Evolutionary conservation across 306 rosid species (phyloP).

Genomic region (Quercus glauca): DNA sequence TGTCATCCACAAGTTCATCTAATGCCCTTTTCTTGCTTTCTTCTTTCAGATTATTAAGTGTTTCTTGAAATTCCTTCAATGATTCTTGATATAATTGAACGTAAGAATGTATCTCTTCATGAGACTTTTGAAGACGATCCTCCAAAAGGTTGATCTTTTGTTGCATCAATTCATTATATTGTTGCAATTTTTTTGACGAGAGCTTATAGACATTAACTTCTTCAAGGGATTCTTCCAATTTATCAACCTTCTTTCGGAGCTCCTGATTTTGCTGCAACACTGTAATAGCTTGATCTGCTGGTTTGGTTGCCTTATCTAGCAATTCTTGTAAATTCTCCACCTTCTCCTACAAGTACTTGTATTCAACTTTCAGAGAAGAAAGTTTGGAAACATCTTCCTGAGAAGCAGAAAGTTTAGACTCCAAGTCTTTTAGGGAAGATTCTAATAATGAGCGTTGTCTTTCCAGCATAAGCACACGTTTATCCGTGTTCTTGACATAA

Average conservation of each 20-base stretch:
- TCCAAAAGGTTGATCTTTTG: constrained; percentile 74
- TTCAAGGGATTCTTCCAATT: constrained; percentile 76
- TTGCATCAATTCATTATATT: constrained; percentile 64
- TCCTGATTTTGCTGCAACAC: constrained; percentile 82
- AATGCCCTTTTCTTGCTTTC: constrained; percentile 65
- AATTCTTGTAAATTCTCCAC: constrained; percentile 65
- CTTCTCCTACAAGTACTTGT: constrained; percentile 55
- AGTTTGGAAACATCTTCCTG: constrained; percentile 67
- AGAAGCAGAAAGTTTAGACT: constrained; percentile 57
- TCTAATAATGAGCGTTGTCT: constrained; percentile 67
- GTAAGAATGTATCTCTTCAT: constrained; percentile 75
- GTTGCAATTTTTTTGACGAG: constrained; percentile 76
- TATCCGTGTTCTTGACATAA: constrained; percentile 48
- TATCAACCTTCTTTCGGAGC: constrained; percentile 68
- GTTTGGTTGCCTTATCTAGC: constrained; percentile 71
- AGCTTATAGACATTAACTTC: constrained; percentile 59
- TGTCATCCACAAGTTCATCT: constrained; percentile 75
- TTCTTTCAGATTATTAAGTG: constrained; percentile 61
- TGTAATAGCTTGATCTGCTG: constrained; percentile 65
- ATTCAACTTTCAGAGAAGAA: constrained; percentile 59
- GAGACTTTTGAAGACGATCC: constrained; percentile 75
- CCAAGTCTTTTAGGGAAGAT: constrained; percentile 64
- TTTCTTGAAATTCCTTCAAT: constrained; percentile 75
- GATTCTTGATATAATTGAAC: constrained; percentile 84
- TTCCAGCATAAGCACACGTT: constrained; percentile 64